phyloP scores from a whole-genome alignment of 345 rosid species.

The Abelmoschus esculentus region DNA sequence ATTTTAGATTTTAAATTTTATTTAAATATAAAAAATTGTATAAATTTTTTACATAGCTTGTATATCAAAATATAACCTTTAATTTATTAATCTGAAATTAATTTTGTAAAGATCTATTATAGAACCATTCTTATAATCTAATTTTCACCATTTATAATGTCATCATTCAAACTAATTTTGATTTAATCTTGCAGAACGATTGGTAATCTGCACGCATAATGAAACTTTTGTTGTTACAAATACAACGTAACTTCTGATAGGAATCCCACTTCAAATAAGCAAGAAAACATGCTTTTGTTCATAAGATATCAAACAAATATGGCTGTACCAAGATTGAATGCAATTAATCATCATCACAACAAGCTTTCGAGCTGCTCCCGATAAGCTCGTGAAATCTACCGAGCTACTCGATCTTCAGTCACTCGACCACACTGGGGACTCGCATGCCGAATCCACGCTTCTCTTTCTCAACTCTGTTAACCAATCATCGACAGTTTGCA shows the following conservation, averaged over 20 bases:
- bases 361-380: not conserved
- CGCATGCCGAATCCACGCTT: constrained; percentile 87
- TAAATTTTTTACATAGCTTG: too few relatives aligned
- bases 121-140: too few relatives aligned
- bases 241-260: not conserved
- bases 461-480: constrained; percentile 62
- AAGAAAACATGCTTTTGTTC: not conserved
- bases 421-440: constrained; percentile 37
- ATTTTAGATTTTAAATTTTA: too few relatives aligned
- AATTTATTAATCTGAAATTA: too few relatives aligned
- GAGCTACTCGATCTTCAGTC: constrained; percentile 8
- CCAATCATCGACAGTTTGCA: not conserved
- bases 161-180: too few relatives aligned
- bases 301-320: not conserved
- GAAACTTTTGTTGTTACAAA: not conserved
- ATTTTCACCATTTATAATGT: too few relatives aligned
- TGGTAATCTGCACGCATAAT: not conserved
- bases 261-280: not conserved
- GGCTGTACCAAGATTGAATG: not conserved
- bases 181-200: too few relatives aligned
- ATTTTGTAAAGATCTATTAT: too few relatives aligned
- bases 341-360: not conserved
- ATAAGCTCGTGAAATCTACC: not conserved
- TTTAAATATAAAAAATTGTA: too few relatives aligned
- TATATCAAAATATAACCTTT: too few relatives aligned